phyloP scores from a whole-genome alignment of 257 asterid genomes.

The Capsicum pubescens region DNA sequence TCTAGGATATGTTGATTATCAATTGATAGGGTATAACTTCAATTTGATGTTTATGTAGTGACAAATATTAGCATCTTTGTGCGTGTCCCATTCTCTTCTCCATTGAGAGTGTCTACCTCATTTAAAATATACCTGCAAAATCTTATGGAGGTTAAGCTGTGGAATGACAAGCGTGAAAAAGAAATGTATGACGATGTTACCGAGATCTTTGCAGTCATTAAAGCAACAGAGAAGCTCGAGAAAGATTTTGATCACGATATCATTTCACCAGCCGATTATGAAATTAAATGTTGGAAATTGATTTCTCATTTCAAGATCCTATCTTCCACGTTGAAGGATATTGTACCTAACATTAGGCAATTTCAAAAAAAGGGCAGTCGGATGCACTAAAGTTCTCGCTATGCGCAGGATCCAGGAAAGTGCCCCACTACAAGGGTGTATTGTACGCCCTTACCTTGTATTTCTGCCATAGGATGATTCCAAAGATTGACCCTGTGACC shows the following conservation, averaged over 20 bases:
- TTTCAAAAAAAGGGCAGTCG: no score
- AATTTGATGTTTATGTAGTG: constrained; percentile 37
- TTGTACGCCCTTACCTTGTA: no score
- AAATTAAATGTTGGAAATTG: constrained; percentile 72
- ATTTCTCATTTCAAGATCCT: constrained; percentile 81
- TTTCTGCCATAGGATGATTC: no score
- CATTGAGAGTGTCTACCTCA: constrained; percentile 34
- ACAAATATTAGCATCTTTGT: constrained; percentile 54
- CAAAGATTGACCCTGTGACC: no score
- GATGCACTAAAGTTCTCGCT: no score
- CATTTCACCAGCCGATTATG: constrained; percentile 63
- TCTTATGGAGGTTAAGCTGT: constrained; percentile 87
- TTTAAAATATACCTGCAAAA: neutral
- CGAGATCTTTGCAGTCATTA: constrained; percentile 83
- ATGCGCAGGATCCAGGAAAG: no score
- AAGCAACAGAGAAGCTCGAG: constrained; percentile 90
- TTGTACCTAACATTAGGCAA: constrained; percentile 72
- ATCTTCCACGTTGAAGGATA: constrained; percentile 69
- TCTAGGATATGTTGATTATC: neutral
- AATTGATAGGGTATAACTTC: neutral
- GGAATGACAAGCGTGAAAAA: constrained; percentile 96
- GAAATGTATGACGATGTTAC: constrained; percentile 89
- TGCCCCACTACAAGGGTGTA: no score
- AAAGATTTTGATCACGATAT: constrained; percentile 84
- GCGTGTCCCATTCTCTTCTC: constrained; percentile 99